Evolutionary conservation across 768 basidiomycete species (phyloP), one percentile per base, ranked within the genome.

Genomic region (Leccinum incarnatum): DNA sequence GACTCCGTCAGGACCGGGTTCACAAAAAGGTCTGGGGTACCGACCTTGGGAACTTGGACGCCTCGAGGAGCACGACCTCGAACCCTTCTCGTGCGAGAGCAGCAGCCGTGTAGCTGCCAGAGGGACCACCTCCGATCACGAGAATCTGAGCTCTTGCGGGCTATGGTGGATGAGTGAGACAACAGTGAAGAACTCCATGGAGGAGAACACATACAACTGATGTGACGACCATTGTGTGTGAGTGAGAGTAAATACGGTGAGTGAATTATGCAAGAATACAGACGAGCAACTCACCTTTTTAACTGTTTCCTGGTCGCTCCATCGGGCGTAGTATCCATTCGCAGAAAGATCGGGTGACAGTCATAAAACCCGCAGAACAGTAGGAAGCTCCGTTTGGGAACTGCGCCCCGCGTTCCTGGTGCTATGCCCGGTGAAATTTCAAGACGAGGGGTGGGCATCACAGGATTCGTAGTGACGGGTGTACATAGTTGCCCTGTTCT

Each of bases 81-180:
- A 64, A 63, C 12, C 54, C 63, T n/a, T 63, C 58, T 11, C 62
- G 34, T 10, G 58, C 58, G 12, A 65, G 58, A 2, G 56, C 56
- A 2, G 58, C 29, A 2, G 58, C 58, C 1, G 58, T 42, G 37
- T 65, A 55, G 30, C 63, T 64, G 3, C 63, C 58, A 1, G 62
- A 54, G 2, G 62, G 58, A 9, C 63, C 63, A 7, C 63, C 56
- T 17, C 63, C 64, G 1, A 65, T 52, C 1, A 65, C 54, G 4
- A 65, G 62, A 4, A 65, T 54, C 17, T 60, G 58, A 14, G 51
- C 30, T 51, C 32, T 51, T 34, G 19, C 8, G 32, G 51, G 51
- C 51, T 51, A 34, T 2, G 11, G 27, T 34, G 21, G 32, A 51
- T 23, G 29, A 36, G 21, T 34, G 51, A 51, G 32, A 34, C 12